Conservation (phyloP, 2,329 filamentous ascomycete species). For the Microascus cirrosus region DNA sequence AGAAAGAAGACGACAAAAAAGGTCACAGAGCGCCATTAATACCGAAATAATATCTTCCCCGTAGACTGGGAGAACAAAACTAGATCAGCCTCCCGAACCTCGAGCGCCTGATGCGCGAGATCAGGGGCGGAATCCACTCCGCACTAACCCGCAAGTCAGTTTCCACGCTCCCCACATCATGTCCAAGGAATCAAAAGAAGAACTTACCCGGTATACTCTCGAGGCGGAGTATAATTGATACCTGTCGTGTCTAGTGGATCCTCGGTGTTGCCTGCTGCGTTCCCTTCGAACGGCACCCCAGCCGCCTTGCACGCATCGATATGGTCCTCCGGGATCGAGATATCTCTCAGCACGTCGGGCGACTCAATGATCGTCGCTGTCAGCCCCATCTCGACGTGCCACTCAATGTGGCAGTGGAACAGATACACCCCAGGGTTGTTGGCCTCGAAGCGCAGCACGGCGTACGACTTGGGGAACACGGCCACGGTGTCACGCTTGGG, state of each 20-base stretch:
- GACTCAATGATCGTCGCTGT: conserved; percentile 43
- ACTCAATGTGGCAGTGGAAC: conserved; percentile 50
- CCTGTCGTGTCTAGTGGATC: conserved; percentile 33
- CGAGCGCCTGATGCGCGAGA: not conserved
- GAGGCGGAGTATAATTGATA: not conserved
- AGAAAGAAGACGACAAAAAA: not conserved
- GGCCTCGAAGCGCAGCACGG: conserved; percentile 38
- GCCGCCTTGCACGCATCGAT: conserved; percentile 31
- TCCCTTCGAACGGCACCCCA: conserved; percentile 42
- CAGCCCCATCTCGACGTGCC: conserved; percentile 50
- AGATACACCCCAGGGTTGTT: conserved; percentile 44
- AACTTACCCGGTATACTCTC: conserved; percentile 3
- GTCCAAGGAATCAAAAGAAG: not conserved
- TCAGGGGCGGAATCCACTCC: not conserved
- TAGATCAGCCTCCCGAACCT: not conserved
- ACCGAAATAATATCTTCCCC: not conserved
- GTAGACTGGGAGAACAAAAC: not conserved
- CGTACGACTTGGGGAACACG: conserved; percentile 29
- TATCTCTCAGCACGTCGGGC: conserved; percentile 41
- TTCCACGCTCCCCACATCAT: not conserved
- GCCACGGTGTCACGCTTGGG: conserved; percentile 24
- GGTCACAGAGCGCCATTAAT: not conserved
- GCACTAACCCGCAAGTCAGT: not conserved
- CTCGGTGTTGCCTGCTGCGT: conserved; percentile 54
- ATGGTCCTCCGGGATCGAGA: conserved; percentile 49